Conservation (phyloP, 2,329 filamentous ascomycete genomes). For the Corniculantispora saksenae region DNA sequence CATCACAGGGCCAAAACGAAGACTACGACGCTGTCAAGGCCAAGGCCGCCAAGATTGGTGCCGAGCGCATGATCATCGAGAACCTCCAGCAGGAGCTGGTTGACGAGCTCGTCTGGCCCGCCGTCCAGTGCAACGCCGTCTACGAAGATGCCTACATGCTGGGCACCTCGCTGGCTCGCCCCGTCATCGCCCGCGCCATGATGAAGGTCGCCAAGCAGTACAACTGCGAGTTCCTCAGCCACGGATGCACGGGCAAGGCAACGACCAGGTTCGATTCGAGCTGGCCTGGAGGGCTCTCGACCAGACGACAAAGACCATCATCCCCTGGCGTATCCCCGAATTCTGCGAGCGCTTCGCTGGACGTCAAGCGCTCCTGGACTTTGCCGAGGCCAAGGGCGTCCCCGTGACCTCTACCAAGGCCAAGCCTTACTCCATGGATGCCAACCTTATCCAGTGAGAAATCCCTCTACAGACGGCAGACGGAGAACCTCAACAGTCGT, state of each 20-base stretch:
- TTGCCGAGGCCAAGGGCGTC: constrained; percentile 65
- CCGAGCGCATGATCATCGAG: constrained; percentile 46
- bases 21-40: constrained; percentile 65
- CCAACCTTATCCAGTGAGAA: constrained; percentile 1
- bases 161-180: constrained; percentile 61
- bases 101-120: constrained; percentile 74
- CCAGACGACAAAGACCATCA: constrained; percentile 68
- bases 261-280: constrained; percentile 48
- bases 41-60: constrained; percentile 19
- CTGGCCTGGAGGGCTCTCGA: constrained; percentile 43
- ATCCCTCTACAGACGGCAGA: too few species aligned
- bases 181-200: constrained; percentile 61
- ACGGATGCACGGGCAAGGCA: constrained; percentile 39
- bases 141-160: constrained; percentile 45
- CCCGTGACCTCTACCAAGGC: constrained; percentile 72
- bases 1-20: constrained; percentile 60
- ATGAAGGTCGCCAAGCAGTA: constrained; percentile 26
- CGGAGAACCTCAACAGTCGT: too few species aligned
- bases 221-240: constrained; percentile 40
- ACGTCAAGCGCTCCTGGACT: constrained; percentile 72
- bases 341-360: constrained; percentile 73
- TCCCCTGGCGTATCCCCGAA: constrained; percentile 70
- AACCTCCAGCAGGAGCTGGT: constrained; percentile 72
- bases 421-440: constrained; percentile 59
- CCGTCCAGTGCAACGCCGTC: constrained; percentile 67